Percentiles rank a stretch among this genome's conserved stretches.
phyloP scores from a whole-genome alignment of 2,329 filamentous ascomycete species.

The Beauveria brongniartii region DNA sequence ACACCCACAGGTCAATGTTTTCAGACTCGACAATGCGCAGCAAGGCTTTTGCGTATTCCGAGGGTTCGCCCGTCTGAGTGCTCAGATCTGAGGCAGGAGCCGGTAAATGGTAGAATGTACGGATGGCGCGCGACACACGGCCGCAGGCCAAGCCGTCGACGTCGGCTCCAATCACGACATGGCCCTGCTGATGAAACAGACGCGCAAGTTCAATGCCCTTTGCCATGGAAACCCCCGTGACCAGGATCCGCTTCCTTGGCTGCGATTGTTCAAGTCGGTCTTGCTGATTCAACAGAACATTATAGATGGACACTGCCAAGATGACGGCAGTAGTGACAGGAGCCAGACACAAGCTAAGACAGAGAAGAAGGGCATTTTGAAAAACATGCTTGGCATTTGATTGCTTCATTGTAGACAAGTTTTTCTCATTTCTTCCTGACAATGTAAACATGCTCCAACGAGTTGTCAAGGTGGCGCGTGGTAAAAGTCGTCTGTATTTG shows the following conservation, averaged over 20 bases:
- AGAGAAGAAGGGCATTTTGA: constrained; percentile 19
- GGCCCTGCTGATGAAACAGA: constrained; percentile 53
- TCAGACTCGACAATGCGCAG: constrained; percentile 52
- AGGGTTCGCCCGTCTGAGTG: neutral
- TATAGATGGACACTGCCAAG: constrained; percentile 22
- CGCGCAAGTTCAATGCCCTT: constrained; percentile 62
- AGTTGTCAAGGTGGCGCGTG: neutral
- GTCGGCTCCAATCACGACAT: constrained; percentile 66
- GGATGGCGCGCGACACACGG: constrained; percentile 49
- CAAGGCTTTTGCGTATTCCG: constrained; percentile 46
- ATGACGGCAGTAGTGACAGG: constrained; percentile 39
- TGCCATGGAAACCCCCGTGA: constrained; percentile 66
- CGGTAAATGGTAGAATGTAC: constrained; percentile 42
- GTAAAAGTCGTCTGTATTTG: neutral
- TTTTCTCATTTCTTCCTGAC: neutral
- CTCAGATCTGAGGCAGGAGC: constrained; percentile 15
- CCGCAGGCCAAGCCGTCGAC: constrained; percentile 46
- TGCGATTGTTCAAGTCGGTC: neutral
- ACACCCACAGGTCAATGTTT: constrained; percentile 62
- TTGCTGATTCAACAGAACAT: neutral
- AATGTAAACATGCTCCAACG: neutral
- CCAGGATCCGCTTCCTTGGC: constrained; percentile 44
- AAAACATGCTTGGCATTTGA: constrained; percentile 11
- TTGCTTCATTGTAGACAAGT: neutral
- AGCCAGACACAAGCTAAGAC: constrained; percentile 31